These are phyloP conservation scores for Endocalyx cinctus DNA, from an alignment of 2,329 filamentous ascomycete species.

Conservation along the genomic window DNA sequence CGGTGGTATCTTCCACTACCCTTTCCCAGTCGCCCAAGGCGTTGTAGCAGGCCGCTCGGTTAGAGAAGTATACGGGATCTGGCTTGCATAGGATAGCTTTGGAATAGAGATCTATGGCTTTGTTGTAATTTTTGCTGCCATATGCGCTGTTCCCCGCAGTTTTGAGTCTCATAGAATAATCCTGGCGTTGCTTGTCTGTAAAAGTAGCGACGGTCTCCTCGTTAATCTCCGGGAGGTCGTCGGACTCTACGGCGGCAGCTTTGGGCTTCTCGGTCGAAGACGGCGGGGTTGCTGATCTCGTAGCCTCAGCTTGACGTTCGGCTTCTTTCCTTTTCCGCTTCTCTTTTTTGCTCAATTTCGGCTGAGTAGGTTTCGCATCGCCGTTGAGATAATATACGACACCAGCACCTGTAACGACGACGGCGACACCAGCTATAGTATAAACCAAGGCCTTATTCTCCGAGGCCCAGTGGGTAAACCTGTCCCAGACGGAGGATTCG, in stretches of 20 bases:
- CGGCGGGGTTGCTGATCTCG: conserved; percentile 30
- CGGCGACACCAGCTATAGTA: conserved; percentile 89
- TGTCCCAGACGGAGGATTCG: conserved; percentile 73
- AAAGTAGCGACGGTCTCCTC: conserved; percentile 51
- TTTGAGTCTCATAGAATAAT: conserved; percentile 88
- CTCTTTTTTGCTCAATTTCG: conserved; percentile 86
- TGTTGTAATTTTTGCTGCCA: conserved; percentile 87
- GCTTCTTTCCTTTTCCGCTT: conserved; percentile 81
- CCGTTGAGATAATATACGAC: conserved; percentile 83
- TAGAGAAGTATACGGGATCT: conserved; percentile 97
- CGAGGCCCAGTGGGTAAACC: conserved; percentile 84
- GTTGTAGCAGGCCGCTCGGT: conserved; percentile 96
- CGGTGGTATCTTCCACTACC: conserved; percentile 94
- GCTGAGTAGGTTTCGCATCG: conserved; percentile 46
- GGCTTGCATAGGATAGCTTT: conserved; percentile 96
- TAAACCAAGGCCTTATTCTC: conserved; percentile 96
- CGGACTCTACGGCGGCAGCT: conserved; percentile 51
- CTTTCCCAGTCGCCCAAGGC: conserved; percentile 90
- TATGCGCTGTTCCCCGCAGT: conserved; percentile 95
- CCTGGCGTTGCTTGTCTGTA: conserved; percentile 67
- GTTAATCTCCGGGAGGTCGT: conserved; percentile 66
- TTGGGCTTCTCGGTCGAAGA: conserved; percentile 39
- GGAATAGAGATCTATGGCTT: conserved; percentile 90
- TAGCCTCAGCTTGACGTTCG: conserved; percentile 51
- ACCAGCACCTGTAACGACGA: conserved; percentile 86